These are phyloP conservation scores for Podochytrium sp. DNA, from an alignment of 192 early-diverging fungal genomes.

Conservation along the genomic window DNA sequence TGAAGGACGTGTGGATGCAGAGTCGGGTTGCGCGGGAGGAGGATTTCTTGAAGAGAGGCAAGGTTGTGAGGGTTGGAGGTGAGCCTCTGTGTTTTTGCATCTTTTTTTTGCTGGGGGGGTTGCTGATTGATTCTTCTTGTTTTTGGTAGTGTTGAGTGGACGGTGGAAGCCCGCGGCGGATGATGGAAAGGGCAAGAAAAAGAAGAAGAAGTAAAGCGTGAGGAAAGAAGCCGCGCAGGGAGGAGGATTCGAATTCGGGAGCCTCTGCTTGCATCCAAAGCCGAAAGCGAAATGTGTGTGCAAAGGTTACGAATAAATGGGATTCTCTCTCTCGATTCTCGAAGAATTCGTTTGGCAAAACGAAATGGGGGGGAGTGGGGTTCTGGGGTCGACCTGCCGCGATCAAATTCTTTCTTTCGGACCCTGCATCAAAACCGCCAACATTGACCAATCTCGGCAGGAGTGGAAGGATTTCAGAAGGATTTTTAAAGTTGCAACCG, in stretches of 20 bases:
- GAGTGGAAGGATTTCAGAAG: too few relatives aligned
- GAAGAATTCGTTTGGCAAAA: not conserved
- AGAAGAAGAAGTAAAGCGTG: conserved; percentile 2
- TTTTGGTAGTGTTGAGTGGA: not conserved
- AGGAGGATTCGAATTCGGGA: too few relatives aligned
- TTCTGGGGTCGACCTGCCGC: too few relatives aligned
- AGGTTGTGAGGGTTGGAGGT: conserved; percentile 23
- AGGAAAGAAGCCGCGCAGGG: not conserved
- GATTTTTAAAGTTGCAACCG: too few relatives aligned
- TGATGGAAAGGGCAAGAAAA: conserved; percentile 20
- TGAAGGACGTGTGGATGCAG: conserved; percentile 15
- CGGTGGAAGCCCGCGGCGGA: not conserved
- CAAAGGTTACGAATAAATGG: not conserved
- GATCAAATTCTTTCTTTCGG: too few relatives aligned
- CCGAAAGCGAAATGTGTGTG: too few relatives aligned
- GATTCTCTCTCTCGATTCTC: not conserved
- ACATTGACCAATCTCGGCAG: too few relatives aligned
- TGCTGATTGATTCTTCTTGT: not conserved
- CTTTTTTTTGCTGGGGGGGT: not conserved
- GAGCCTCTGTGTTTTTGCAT: not conserved
- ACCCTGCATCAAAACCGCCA: too few relatives aligned
- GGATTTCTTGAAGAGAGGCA: conserved; percentile 18
- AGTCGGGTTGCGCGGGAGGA: conserved; percentile 2
- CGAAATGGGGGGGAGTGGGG: not conserved
- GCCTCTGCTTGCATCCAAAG: too few relatives aligned